Evolutionary conservation across 164 flowering plant genomes (phyloP), one percentile per base, ranked within the genome.

Genomic region (Vitis amurensis): DNA sequence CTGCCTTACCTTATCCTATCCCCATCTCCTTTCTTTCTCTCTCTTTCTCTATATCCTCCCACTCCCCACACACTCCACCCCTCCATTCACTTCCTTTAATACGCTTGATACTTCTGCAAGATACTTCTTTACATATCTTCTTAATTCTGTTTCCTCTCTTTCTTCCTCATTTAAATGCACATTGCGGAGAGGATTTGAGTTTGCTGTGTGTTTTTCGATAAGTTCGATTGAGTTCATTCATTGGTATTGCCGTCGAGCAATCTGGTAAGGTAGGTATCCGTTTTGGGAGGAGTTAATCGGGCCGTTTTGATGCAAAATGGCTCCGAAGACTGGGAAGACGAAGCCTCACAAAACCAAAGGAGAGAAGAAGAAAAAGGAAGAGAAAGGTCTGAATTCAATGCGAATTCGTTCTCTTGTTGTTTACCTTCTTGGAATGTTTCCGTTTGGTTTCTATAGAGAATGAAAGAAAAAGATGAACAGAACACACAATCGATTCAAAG

Each of bases 321-420:
- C 97, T 80, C 97, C 95, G 0, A 92, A 90, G 72, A 63, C 90
- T 9, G 92, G 97, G 53, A 92, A 89, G 74, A 37, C 90, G 1
- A 92, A 90, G 68, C 87, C 88, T 13, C 95, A 90, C 77, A 92
- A 89, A 74, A 74, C 84, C 59, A 92, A 90, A 66, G 97, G 97
- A 71, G 97, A 92, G 61, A 92, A 92, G 89, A 92, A 92, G 89
- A 92, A 92, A 76, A 92, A 87, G 75, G 97, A 92, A 82, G 97
- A 92, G 86, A 92, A 92, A 85, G 98, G 98, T 89, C 17, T n/a
- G 11, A 0, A 0, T 2, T 16, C 10, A 27, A 19, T 55, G 44
- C 44, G 44, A 37, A 37, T 37, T 37, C 44, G 6, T 37, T 37
- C 44, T 37, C 44, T 37, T 37, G 7, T 37, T 37, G 27, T 23